Evolutionary conservation across 202 grass and related monocot species (phyloP), one percentile per base, ranked within the genome.

Genomic region (Musa balbisiana): DNA sequence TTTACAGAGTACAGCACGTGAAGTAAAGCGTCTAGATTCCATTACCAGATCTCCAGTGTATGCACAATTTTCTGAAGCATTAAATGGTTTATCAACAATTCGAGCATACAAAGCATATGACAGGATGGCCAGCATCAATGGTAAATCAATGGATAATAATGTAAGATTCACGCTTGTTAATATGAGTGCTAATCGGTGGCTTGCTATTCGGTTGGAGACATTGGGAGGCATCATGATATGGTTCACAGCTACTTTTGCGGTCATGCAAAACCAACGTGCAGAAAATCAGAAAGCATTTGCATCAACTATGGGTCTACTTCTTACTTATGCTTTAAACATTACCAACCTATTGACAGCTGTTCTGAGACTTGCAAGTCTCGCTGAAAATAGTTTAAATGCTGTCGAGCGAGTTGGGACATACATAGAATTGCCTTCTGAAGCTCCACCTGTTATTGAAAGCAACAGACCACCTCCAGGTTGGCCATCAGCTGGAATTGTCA

Each of bases 361-460:
- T 77, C 85, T 99, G 77, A 89, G 95, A 71, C 83, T 99, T 69
- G 95, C 95, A 73, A 99, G 95, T 82, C 87, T 99, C 23, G 91
- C 95, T 68, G 95, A 99, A 93, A 99, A 99, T 82, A 99, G 91
- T 83, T 86, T 99, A 82, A 99, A 99, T 90, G 88, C 95, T 78
- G 95, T 99, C 76, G 95, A 99, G 71, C 82, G 95, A 74, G 79
- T 99, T 53, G 91, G 89, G 73, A 99, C 87, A 71, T 99, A 99
- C 65, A 92, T 94, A 52, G 95, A 99, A 50, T 84, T 94, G 60
- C 87, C 84, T 81, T 89, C 91, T 67, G 95, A 99, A 88, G 91
- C 95, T 84, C 87, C 95, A 82, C 85, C 91, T 83, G 77, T 99
- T 71, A 92, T 94, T 67, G 89, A 99, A 81, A 85, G 84, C 80